Conservation (phyloP, 2,329 filamentous ascomycete genomes). For the Metarhizium humberi region DNA sequence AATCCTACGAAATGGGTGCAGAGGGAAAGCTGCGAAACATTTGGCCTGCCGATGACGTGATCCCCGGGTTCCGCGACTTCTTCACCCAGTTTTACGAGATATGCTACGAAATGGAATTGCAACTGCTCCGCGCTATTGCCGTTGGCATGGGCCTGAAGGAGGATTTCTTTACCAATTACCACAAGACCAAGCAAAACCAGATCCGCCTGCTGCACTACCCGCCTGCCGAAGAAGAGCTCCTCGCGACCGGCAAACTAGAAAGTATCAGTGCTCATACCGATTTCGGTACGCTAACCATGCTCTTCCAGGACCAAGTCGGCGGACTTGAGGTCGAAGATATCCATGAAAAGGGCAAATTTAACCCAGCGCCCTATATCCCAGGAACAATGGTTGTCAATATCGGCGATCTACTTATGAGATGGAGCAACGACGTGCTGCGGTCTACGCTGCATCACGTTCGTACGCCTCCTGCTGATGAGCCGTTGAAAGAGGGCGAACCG, state of each 20-base stretch:
- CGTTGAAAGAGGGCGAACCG: constrained; percentile 8
- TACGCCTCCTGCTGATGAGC: constrained; percentile 22
- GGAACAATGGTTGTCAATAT: constrained; percentile 29
- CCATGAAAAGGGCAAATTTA: constrained; percentile 22
- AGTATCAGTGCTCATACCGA: constrained; percentile 21
- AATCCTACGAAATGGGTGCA: constrained; percentile 29
- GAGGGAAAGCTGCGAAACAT: constrained; percentile 19
- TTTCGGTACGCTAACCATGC: constrained; percentile 33
- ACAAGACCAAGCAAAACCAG: constrained; percentile 47
- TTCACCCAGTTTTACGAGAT: constrained; percentile 51
- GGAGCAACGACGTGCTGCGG: constrained; percentile 26
- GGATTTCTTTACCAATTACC: constrained; percentile 58
- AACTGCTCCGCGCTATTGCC: constrained; percentile 70
- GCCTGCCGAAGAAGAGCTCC: constrained; percentile 17
- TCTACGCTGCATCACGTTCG: constrained; percentile 30
- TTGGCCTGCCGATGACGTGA: constrained; percentile 12
- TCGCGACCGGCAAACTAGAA: constrained; percentile 14
- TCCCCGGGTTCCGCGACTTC: constrained; percentile 13
- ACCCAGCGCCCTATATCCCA: constrained; percentile 18
- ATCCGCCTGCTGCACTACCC: constrained; percentile 48
- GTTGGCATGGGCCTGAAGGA: constrained; percentile 60
- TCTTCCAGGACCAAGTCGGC: constrained; percentile 35
- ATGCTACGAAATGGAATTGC: constrained; percentile 60
- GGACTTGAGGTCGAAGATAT: constrained; percentile 37
- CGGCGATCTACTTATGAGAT: constrained; percentile 28